Conservation (phyloP, 179 eudicot species). For the Kewa caespitosa region DNA sequence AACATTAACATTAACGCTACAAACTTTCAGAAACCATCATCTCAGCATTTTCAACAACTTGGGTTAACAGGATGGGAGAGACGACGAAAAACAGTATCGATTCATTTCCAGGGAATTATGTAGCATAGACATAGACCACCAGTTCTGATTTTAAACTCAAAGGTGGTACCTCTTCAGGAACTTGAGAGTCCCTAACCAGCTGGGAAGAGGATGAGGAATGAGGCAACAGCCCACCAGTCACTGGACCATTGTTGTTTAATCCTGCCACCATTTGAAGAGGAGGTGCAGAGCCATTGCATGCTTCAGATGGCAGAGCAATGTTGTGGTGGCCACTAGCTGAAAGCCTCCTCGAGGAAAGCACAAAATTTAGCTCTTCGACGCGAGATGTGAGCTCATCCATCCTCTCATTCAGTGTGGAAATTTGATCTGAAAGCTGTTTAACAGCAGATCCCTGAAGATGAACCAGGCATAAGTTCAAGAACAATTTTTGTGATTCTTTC, state of each 20-base stretch:
- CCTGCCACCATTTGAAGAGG: constrained; percentile 46
- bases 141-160: background rate
- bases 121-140: no score
- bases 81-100: no score
- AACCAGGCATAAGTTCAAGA: constrained; percentile 1
- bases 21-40: no score
- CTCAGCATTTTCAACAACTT: no score
- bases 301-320: constrained; percentile 60
- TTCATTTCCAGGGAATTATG: no score
- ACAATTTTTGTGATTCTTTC: background rate
- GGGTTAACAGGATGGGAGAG: no score
- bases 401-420: constrained; percentile 79
- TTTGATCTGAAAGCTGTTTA: constrained; percentile 79
- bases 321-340: constrained; percentile 75
- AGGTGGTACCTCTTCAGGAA: constrained; percentile 73
- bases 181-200: constrained; percentile 65
- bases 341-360: constrained; percentile 35
- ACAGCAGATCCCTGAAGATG: constrained; percentile 64
- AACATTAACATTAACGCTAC: no score
- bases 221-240: constrained; percentile 46
- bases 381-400: constrained; percentile 88
- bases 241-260: constrained; percentile 48
- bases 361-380: constrained; percentile 77
- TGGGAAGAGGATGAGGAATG: constrained; percentile 75
- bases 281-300: constrained; percentile 56